Evolutionary conservation across 495 filamentous ascomycete species (phyloP).

Genomic region (Clavariopsis aquatica): DNA sequence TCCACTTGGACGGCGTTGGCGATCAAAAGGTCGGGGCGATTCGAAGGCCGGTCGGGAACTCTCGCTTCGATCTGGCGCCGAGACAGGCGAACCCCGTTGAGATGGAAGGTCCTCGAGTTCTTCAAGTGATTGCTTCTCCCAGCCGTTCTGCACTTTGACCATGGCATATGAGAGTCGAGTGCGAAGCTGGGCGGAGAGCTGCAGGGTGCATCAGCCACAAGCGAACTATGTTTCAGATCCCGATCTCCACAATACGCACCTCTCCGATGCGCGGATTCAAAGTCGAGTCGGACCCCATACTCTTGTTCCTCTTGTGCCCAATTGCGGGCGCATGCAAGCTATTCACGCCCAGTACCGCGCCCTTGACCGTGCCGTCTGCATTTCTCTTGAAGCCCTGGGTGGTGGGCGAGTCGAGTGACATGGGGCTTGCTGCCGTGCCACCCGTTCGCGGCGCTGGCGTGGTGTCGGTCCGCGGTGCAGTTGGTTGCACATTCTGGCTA

Average conservation of each 20-base stretch:
- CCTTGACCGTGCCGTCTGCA: conserved; percentile 33
- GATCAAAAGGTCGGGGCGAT: conserved; percentile 25
- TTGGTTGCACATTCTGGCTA: conserved; percentile 13
- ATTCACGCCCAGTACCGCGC: conserved; percentile 4
- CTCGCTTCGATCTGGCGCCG: conserved; percentile 4
- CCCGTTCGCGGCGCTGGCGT: conserved; percentile 20
- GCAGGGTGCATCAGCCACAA: conserved; percentile 28
- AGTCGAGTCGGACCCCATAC: conserved; percentile 59
- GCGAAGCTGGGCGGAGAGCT: conserved; percentile 76
- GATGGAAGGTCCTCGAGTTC: conserved; percentile 70
- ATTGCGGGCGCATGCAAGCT: neutral
- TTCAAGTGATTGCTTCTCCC: conserved; percentile 68
- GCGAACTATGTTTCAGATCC: conserved; percentile 23
- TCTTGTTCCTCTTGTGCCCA: conserved; percentile 69
- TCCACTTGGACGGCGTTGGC: conserved; percentile 32
- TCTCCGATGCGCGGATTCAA: conserved; percentile 68
- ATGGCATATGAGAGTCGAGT: conserved; percentile 84
- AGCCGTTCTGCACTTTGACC: conserved; percentile 84
- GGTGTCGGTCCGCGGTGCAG: conserved; percentile 29
- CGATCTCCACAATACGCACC: conserved; percentile 51
- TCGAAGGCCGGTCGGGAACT: conserved; percentile 24
- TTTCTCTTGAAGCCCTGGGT: conserved; percentile 34
- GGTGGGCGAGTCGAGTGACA: conserved; percentile 31
- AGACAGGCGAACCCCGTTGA: conserved; percentile 47
- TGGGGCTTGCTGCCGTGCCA: conserved; percentile 34